A percentile compares a stretch with the other conserved stretches of the same genome.
Evolutionary conservation across 164 flowering plant species (phyloP).

Genomic region (Buxus sempervirens): DNA sequence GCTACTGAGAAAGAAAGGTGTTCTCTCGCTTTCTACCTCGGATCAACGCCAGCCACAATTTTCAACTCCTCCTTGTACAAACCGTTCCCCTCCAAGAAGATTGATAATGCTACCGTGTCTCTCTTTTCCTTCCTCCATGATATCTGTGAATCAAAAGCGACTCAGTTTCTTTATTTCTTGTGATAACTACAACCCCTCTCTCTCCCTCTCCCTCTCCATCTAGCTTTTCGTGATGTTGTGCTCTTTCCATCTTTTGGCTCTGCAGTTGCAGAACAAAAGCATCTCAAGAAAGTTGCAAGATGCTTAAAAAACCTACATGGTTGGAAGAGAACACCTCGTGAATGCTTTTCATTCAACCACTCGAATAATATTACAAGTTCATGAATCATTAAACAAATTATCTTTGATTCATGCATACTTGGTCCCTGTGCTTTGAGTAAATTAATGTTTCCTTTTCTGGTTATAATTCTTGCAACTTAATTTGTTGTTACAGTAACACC

Average conservation of each 20-base stretch:
- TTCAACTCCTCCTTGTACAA: neutral
- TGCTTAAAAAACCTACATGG: neutral
- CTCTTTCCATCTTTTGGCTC: neutral
- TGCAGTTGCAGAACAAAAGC: neutral
- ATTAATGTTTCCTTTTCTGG: no score
- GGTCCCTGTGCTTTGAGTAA: no score
- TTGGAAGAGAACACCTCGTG: constrained; percentile 8
- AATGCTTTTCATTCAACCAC: no score
- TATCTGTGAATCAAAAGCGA: neutral
- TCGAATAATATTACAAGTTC: no score
- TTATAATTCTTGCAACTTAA: no score
- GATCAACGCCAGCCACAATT: neutral
- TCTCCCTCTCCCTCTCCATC: neutral
- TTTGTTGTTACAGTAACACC: no score
- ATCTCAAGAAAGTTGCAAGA: neutral
- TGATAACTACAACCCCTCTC: neutral
- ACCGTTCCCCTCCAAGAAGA: neutral
- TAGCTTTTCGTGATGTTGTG: neutral
- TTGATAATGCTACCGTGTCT: neutral
- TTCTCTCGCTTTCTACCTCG: neutral
- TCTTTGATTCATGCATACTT: no score
- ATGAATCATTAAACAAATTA: no score
- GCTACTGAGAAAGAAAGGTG: no score
- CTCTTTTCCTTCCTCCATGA: neutral
- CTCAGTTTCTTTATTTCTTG: no score